Base-by-base conservation (phyloP, 805 yeast species). In the Hanseniaspora jakobsenii region DNA sequence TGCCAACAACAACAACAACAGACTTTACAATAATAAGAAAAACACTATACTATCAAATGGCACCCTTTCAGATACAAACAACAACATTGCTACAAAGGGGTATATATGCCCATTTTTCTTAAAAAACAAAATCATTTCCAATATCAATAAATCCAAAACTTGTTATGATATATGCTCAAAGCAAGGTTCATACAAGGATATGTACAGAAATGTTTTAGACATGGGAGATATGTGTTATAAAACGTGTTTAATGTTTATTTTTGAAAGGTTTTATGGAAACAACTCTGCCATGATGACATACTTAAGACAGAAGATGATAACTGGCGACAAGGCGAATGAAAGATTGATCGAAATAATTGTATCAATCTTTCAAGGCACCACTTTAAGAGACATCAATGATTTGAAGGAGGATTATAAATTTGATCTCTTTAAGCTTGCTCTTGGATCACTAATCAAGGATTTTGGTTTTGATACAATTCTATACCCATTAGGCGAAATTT, bases 401-500 rank as follows among this genome's bases (percentile, higher is more conserved):
- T 64, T 44, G 56, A 74, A 54, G 65, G 73, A 34, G 56, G 66
- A 22, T 62, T 72, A 46, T 61, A 72, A 54, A 64, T 51, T 75
- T 27, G 66, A 74, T 42, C 61, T 81, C 3, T 62, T 81, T 36
- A 70, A 70, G 51, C 72, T 77, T 30, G 55, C 79, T 21, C 55
- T 81, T 17, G 93, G 91, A 2, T 77, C 80, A 8, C 71, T 84
- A 49, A 70, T 80, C 29, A 78, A 75, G 49, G 94, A 83, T 59
- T 83, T 78, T 63, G 93, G 94, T 1, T 83, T 83, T 56, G 86
- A 84, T 53, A 56, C 69, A 2, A 67, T 78, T n/a, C 62, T 81
- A 47, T 69, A 69, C 48, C 78, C 81, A 2, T 58, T 84, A 22
- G 72, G 82, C 49, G 89, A 81, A 51, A 68, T 81, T 2, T 72